phyloP scores from a whole-genome alignment of 208 protist genomes.

The Kentomonas sorsogonicus region DNA sequence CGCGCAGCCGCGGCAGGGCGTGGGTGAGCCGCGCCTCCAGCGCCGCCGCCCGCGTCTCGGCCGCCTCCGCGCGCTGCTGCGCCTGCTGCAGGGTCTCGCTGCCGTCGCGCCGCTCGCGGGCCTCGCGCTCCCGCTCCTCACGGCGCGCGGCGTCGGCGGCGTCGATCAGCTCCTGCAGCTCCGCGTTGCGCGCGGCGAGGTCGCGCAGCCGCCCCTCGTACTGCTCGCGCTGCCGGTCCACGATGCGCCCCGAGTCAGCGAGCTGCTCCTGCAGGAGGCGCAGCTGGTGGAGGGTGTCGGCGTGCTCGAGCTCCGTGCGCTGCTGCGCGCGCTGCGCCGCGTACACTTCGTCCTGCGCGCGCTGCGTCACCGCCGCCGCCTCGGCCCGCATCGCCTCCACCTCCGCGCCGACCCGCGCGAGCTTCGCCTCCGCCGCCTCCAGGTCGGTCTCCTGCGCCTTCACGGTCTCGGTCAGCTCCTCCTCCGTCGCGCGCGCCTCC shows the following conservation, averaged over 20 bases:
- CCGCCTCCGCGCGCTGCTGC: conserved; percentile 10
- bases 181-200: conserved; percentile 14
- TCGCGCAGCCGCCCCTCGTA: conserved; percentile 28
- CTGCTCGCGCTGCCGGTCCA: conserved; percentile 25
- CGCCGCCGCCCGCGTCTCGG: conserved; percentile 5
- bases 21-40: conserved; percentile 18
- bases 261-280: conserved; percentile 33
- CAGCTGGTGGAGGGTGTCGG: conserved; percentile 16
- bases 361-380: conserved; percentile 16
- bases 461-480: conserved; percentile 37
- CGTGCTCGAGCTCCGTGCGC: conserved; percentile 20
- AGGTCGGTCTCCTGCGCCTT: conserved; percentile 28
- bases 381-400: conserved; percentile 23
- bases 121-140: conserved; percentile 9
- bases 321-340: conserved; percentile 42
- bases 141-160: conserved; percentile 28
- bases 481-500: conserved; percentile 48
- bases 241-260: conserved; percentile 28
- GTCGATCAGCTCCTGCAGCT: conserved; percentile 19
- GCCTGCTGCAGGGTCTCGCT: too few species aligned
- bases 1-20: conserved; percentile 21
- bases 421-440: conserved; percentile 18
- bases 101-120: too few species aligned
- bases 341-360: conserved; percentile 41
- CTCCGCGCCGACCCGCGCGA: conserved; percentile 23